phyloP scores from a whole-genome alignment of 2,329 filamentous ascomycete genomes.

The Colletotrichum plurivorum region DNA sequence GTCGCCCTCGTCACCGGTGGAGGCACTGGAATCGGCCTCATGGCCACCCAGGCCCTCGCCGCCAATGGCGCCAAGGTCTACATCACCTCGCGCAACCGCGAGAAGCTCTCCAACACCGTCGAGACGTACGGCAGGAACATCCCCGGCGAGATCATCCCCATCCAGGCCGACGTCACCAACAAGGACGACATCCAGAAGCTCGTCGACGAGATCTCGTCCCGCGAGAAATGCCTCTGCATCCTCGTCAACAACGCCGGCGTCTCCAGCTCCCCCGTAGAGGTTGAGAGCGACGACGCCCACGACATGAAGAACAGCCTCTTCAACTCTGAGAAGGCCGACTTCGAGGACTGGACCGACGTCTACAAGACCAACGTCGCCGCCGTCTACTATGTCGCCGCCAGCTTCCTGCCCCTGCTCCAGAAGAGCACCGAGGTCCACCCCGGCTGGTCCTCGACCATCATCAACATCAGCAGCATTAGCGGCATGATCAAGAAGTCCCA shows the following conservation, averaged over 20 bases:
- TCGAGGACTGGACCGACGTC: conserved; percentile 79
- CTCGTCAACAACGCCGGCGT: conserved; percentile 79
- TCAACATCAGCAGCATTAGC: conserved; percentile 79
- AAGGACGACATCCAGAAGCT: conserved; percentile 72
- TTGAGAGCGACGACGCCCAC: conserved; percentile 65
- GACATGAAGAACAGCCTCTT: conserved; percentile 76
- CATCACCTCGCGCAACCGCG: conserved; percentile 75
- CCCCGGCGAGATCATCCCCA: conserved; percentile 70
- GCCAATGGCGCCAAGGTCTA: conserved; percentile 79
- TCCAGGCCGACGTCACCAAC: conserved; percentile 74
- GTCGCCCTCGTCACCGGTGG: conserved; percentile 64
- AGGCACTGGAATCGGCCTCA: conserved; percentile 76
- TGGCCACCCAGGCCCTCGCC: conserved; percentile 78
- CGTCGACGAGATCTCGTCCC: conserved; percentile 67
- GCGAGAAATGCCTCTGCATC: conserved; percentile 72
- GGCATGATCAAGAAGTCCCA: conserved; percentile 74
- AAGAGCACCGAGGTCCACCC: conserved; percentile 57
- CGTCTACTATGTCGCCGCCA: conserved; percentile 75
- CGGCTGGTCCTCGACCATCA: conserved; percentile 71
- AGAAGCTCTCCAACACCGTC: conserved; percentile 73
- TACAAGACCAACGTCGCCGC: conserved; percentile 84
- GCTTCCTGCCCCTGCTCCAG: conserved; percentile 74
- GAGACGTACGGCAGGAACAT: conserved; percentile 68
- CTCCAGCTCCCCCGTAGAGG: conserved; percentile 67
- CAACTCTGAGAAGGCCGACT: conserved; percentile 68